Percentiles rank a stretch among this genome's conserved stretches.
Conservation (phyloP, 805 yeast genomes). For the Kazachstania viticola region DNA sequence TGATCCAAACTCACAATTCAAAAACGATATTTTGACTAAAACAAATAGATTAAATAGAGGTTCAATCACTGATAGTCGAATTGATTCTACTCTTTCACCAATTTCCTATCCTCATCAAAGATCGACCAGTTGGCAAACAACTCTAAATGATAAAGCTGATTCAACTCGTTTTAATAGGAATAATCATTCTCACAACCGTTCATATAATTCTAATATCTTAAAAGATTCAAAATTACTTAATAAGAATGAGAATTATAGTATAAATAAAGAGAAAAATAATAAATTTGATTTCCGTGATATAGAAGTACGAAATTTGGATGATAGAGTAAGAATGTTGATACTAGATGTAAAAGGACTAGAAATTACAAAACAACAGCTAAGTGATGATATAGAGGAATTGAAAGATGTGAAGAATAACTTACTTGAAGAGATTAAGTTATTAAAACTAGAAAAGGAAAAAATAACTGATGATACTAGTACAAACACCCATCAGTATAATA, state of each 20-base stretch:
- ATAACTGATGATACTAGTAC: neutral
- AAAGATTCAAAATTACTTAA: no score
- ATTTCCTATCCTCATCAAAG: neutral
- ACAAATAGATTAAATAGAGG: neutral
- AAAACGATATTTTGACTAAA: neutral
- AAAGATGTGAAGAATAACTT: constrained; percentile 36
- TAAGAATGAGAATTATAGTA: no score
- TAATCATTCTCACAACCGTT: no score
- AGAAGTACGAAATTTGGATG: constrained; percentile 10
- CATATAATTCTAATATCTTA: no score
- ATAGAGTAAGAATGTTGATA: constrained; percentile 3
- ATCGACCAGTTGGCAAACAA: constrained; percentile 4
- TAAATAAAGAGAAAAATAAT: neutral
- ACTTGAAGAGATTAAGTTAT: constrained; percentile 32
- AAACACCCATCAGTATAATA: neutral
- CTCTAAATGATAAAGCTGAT: neutral
- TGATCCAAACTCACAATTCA: neutral
- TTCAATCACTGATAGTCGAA: neutral
- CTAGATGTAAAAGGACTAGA: constrained; percentile 32
- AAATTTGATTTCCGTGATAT: no score
- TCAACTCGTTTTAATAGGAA: no score
- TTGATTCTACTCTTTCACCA: no score
- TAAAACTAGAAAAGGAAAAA: constrained; percentile 9
- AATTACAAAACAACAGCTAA: constrained; percentile 32
- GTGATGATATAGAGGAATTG: constrained; percentile 42